Percentiles rank a stretch among this genome's conserved stretches.
These are phyloP conservation scores for Beauveria scarabaeidicola DNA, from an alignment of 2,329 filamentous ascomycete species.

Conservation along the genomic window DNA sequence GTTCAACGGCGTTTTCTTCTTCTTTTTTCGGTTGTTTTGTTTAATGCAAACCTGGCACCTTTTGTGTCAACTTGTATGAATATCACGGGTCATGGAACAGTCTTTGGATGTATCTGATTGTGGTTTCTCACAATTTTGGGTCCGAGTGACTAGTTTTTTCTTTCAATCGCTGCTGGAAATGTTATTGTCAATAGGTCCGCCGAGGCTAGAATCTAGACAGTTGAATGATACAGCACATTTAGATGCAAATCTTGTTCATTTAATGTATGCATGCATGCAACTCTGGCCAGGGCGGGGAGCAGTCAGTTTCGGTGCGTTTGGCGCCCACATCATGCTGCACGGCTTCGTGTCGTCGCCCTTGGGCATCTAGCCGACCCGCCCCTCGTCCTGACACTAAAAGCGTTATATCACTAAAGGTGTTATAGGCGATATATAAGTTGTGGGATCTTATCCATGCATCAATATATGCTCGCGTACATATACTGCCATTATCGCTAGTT, in stretches of 20 bases:
- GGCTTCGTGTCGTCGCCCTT: neutral
- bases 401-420: too few species aligned
- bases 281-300: neutral
- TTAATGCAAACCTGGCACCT: neutral
- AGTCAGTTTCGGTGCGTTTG: neutral
- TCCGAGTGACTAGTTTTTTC: neutral
- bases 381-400: too few species aligned
- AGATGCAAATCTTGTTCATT: neutral
- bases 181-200: neutral
- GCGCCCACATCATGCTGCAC: neutral
- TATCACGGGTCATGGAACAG: neutral
- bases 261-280: neutral
- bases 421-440: too few species aligned
- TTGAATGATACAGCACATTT: neutral
- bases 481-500: neutral
- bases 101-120: neutral
- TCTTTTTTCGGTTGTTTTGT: neutral
- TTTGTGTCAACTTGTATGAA: neutral
- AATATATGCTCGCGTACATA: neutral
- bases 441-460: neutral
- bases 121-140: neutral
- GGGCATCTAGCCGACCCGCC: too few species aligned
- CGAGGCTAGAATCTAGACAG: slow-evolving; percentile 6
- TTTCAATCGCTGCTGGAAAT: neutral
- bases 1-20: neutral